Percentiles rank a stretch among this genome's conserved stretches.
Evolutionary conservation across 1,139 yeast species (phyloP).

Genomic region (Pichia sp.): DNA sequence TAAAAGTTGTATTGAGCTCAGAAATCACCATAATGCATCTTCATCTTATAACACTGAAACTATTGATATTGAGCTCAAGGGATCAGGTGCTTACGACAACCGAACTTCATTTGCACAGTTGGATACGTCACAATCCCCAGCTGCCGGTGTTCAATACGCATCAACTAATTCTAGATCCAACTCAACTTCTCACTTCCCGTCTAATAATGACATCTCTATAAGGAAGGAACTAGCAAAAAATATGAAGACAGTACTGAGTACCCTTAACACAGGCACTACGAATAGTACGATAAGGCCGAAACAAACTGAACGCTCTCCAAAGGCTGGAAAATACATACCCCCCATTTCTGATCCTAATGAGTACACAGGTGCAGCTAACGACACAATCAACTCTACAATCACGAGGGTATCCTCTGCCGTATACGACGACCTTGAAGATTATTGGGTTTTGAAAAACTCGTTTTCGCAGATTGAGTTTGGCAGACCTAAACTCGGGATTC

Average conservation of each 20-base stretch:
- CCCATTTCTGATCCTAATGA: no score
- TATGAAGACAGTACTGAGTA: no score
- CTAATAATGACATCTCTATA: no score
- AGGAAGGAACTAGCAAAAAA: no score
- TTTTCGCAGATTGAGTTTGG: constrained; percentile 32
- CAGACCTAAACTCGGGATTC: constrained; percentile 40
- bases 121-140: constrained; percentile 1
- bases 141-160: constrained; percentile 14
- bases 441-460: constrained; percentile 26
- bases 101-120: neutral
- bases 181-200: no score
- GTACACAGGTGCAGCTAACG: no score
- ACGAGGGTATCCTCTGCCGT: constrained; percentile 20
- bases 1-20: constrained; percentile 11
- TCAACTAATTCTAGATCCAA: no score
- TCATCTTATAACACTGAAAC: constrained; percentile 12
- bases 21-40: constrained; percentile 5
- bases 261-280: no score
- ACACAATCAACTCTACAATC: no score
- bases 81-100: constrained; percentile 7
- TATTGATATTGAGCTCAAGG: constrained; percentile 26
- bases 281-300: no score
- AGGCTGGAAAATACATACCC: no score
- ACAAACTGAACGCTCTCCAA: no score
- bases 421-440: constrained; percentile 27